Percentiles rank a stretch among this genome's conserved stretches.
These are phyloP conservation scores for Poronia punctata DNA, from an alignment of 495 filamentous ascomycete species.

Conservation along the genomic window DNA sequence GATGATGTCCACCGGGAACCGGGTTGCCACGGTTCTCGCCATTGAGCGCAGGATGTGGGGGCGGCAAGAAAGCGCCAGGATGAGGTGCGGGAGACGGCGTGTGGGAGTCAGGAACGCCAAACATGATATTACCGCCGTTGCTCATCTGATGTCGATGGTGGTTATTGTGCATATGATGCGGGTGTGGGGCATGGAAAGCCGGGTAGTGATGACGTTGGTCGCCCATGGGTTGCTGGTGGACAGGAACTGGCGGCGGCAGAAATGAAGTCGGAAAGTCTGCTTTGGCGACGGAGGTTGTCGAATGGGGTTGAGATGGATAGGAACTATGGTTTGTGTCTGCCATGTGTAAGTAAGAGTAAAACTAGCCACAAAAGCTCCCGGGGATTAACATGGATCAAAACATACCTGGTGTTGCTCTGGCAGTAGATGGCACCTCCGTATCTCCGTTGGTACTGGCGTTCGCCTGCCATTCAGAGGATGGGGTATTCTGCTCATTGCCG, in stretches of 20 bases:
- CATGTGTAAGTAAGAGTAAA: conserved; percentile 14
- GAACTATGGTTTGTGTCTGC: conserved; percentile 12
- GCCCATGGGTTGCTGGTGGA: conserved; percentile 11
- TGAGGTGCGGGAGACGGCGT: conserved; percentile 41
- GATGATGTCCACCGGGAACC: conserved; percentile 23
- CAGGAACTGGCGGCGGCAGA: conserved; percentile 9
- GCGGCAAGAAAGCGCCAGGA: conserved; percentile 27
- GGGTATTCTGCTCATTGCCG: conserved; percentile 2
- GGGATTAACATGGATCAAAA: neutral
- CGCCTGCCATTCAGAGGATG: neutral
- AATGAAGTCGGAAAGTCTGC: conserved; percentile 12
- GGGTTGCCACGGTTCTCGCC: conserved; percentile 26
- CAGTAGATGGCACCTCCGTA: neutral
- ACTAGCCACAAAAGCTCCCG: conserved; percentile 1
- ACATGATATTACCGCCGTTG: conserved; percentile 38
- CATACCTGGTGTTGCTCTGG: conserved; percentile 6
- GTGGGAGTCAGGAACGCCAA: conserved; percentile 40
- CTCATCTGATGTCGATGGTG: conserved; percentile 34
- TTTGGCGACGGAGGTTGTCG: conserved; percentile 10
- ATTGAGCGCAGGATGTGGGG: conserved; percentile 25
- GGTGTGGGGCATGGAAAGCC: conserved; percentile 12
- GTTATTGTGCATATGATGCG: conserved; percentile 13
- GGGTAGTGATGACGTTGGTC: conserved; percentile 15
- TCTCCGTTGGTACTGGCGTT: neutral
- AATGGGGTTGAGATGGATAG: conserved; percentile 16